These are phyloP conservation scores for Trichosporon sp. DNA, from an alignment of 1,284 basidiomycete species.

Conservation along the genomic window DNA sequence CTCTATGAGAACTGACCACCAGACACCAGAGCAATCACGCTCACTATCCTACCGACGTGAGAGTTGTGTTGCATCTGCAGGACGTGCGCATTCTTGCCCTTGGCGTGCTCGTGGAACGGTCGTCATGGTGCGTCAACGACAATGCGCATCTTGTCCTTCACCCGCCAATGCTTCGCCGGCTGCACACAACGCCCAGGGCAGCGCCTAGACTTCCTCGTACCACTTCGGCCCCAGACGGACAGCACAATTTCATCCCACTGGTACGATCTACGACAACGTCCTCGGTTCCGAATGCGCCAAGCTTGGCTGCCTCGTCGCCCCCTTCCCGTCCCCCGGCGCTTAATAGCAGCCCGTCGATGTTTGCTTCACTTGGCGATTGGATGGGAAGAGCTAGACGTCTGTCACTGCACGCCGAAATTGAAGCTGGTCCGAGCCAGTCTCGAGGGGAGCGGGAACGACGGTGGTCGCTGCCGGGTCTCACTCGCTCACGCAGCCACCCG, in stretches of 20 bases:
- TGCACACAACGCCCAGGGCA: neutral
- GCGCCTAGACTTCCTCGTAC: neutral
- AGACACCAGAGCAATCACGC: slow-evolving; percentile 41
- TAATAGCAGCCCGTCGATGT: neutral
- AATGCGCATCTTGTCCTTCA: slow-evolving; percentile 44
- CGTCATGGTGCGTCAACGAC: slow-evolving; percentile 40
- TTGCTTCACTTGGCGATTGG: neutral
- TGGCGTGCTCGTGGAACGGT: slow-evolving; percentile 30
- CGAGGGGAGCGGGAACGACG: neutral
- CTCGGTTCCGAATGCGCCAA: neutral
- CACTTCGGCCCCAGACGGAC: neutral
- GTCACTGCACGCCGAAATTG: neutral
- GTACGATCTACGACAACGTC: slow-evolving; percentile 20
- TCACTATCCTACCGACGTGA: slow-evolving; percentile 33
- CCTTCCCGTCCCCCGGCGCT: neutral
- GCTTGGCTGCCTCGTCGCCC: neutral
- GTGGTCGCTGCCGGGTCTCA: neutral
- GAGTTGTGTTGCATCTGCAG: slow-evolving; percentile 39
- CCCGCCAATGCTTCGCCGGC: slow-evolving; percentile 37
- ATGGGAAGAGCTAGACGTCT: neutral
- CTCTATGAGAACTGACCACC: neutral
- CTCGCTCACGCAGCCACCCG: neutral
- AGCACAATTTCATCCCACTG: slow-evolving; percentile 25
- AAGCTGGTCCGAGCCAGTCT: neutral
- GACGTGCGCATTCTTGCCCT: slow-evolving; percentile 44